phyloP scores from a whole-genome alignment of 2,329 filamentous ascomycete species.

The Epichloe sylvatica region DNA sequence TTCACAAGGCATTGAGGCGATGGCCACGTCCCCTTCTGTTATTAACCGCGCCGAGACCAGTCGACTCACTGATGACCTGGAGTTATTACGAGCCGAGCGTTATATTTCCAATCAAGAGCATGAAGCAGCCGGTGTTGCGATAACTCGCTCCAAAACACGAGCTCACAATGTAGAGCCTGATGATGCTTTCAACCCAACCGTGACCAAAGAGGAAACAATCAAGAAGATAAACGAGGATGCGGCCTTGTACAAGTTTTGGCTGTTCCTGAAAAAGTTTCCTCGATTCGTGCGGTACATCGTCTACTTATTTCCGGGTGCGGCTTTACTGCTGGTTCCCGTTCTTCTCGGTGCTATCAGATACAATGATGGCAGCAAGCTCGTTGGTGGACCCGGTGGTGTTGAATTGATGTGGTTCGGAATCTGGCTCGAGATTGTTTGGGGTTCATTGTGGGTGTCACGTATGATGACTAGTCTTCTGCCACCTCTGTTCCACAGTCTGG shows the following conservation, averaged over 20 bases:
- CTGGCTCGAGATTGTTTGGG: constrained; percentile 89
- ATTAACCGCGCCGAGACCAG: constrained; percentile 20
- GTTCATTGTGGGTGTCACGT: constrained; percentile 68
- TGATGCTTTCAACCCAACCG: constrained; percentile 31
- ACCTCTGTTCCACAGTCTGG: constrained; percentile 32
- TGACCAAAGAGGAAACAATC: constrained; percentile 13
- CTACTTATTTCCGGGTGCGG: constrained; percentile 32
- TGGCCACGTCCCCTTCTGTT: constrained; percentile 11
- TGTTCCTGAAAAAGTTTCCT: constrained; percentile 34
- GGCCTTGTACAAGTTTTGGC: constrained; percentile 27
- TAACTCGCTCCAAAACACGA: constrained; percentile 15
- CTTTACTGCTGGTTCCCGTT: constrained; percentile 32
- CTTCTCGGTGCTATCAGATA: constrained; percentile 29
- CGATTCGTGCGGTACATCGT: constrained; percentile 34
- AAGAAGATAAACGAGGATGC: constrained; percentile 22
- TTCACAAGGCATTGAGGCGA: constrained; percentile 10
- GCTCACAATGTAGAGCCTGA: constrained; percentile 25
- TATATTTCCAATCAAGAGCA: constrained; percentile 30
- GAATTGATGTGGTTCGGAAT: constrained; percentile 81
- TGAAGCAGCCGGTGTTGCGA: constrained; percentile 12
- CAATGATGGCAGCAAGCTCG: constrained; percentile 28
- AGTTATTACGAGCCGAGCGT: constrained; percentile 33
- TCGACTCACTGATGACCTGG: constrained; percentile 34
- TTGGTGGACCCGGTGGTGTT: constrained; percentile 57
- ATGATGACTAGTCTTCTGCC: constrained; percentile 40